Evolutionary conservation across 176 grass and related monocot genomes (phyloP).

Genomic region (Carex kokanica): DNA sequence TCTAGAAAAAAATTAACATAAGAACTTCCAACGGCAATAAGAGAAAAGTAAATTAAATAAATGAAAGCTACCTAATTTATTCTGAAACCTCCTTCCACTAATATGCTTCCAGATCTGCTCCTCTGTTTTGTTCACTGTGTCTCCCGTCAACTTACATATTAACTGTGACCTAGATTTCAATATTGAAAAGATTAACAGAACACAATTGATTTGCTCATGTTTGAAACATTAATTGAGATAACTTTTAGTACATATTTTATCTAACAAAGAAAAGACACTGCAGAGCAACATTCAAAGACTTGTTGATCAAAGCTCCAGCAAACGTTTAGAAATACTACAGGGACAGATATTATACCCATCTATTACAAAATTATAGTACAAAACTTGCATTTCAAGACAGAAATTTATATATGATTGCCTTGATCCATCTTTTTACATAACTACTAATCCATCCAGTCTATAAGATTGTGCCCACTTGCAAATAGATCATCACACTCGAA

Average conservation of each 20-base stretch:
- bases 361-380: neutral
- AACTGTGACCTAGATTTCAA: constrained; percentile 51
- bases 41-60: neutral
- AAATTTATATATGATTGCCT: neutral
- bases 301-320: neutral
- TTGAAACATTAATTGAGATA: neutral
- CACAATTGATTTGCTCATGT: neutral
- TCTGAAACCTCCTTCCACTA: constrained; percentile 77
- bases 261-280: neutral
- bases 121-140: constrained; percentile 65
- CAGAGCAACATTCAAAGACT: neutral
- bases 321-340: neutral
- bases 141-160: constrained; percentile 81
- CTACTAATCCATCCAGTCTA: neutral
- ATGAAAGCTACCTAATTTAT: constrained; percentile 66
- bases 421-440: neutral
- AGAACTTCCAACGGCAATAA: neutral
- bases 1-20: constrained; percentile 12
- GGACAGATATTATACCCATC: neutral
- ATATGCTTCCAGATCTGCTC: constrained; percentile 98
- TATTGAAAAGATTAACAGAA: constrained; percentile 7
- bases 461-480: neutral
- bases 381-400: neutral
- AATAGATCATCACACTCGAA: neutral
- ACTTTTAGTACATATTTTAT: neutral